Evolutionary conservation across 176 grass and related monocot genomes (phyloP).

Genomic region (Triticum turgidum): DNA sequence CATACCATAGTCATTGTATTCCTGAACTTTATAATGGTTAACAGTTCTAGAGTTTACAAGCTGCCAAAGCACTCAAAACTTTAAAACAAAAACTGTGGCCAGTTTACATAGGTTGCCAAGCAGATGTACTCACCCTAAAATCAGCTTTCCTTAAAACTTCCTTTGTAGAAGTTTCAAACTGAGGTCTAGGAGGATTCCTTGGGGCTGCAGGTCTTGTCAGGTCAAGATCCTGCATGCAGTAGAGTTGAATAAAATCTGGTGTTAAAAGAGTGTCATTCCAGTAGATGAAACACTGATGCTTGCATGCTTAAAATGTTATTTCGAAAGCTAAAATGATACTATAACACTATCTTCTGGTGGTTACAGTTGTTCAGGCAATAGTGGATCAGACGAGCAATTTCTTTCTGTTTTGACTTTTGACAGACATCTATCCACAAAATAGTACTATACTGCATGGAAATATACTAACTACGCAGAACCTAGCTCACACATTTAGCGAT

Average conservation of each 20-base stretch:
- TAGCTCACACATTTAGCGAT: not conserved
- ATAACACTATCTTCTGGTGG: not conserved
- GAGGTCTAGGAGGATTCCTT: constrained; percentile 35
- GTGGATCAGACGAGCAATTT: not conserved
- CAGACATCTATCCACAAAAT: constrained; percentile 6
- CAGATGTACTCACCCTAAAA: constrained; percentile 69
- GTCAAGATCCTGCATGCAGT: constrained; percentile 77
- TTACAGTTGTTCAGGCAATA: constrained; percentile 2
- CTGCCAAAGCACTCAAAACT: not conserved
- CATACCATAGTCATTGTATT: not conserved
- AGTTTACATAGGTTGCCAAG: constrained; percentile 9
- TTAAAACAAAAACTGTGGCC: not conserved
- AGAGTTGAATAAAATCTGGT: constrained; percentile 24
- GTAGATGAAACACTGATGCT: not conserved
- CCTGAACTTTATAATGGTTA: not conserved
- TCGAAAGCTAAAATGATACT: not conserved
- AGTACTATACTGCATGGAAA: not conserved
- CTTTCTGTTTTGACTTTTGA: not conserved
- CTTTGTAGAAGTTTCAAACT: constrained; percentile 70
- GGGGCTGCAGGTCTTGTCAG: constrained; percentile 60
- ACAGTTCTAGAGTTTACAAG: not conserved
- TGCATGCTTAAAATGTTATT: constrained; percentile 10
- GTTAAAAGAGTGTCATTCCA: constrained; percentile 12
- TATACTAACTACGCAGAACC: not conserved
- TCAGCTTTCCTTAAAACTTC: constrained; percentile 91